Conservation (phyloP, 148 eudicot species). For the Amaranthus palmeri region DNA sequence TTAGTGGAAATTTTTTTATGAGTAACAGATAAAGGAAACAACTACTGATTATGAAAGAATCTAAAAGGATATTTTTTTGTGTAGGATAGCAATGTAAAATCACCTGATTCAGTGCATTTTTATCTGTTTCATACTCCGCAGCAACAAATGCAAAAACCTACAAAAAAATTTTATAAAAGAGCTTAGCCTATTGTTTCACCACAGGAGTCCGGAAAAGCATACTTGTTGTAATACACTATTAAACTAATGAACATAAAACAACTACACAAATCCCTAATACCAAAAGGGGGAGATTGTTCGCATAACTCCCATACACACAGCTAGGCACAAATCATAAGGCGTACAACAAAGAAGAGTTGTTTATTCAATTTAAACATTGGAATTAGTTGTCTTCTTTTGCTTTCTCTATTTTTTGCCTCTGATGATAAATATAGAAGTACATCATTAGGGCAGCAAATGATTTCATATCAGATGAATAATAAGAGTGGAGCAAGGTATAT, state of each 20-base stretch:
- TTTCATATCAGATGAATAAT: no score
- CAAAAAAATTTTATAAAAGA: conserved; percentile 12
- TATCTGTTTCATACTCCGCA: conserved; percentile 81
- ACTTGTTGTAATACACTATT: not conserved
- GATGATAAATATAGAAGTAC: no score
- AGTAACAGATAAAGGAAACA: not conserved
- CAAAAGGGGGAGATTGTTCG: no score
- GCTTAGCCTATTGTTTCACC: not conserved
- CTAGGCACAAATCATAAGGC: not conserved
- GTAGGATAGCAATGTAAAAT: not conserved
- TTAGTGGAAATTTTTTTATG: not conserved
- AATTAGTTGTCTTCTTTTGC: not conserved
- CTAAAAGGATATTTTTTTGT: no score
- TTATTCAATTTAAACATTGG: not conserved
- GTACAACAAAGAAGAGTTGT: not conserved
- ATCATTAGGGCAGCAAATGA: no score
- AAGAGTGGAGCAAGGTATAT: no score
- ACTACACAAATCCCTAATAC: no score
- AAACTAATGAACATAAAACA: not conserved
- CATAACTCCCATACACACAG: no score
- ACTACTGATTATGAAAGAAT: no score
- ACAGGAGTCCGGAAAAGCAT: not conserved
- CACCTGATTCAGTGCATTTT: conserved; percentile 85
- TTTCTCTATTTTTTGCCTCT: no score
- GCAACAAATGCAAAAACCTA: conserved; percentile 95